Evolutionary conservation across 441 rosid species (phyloP), one percentile per base, ranked within the genome.

Genomic region (Caryocar brasiliense): DNA sequence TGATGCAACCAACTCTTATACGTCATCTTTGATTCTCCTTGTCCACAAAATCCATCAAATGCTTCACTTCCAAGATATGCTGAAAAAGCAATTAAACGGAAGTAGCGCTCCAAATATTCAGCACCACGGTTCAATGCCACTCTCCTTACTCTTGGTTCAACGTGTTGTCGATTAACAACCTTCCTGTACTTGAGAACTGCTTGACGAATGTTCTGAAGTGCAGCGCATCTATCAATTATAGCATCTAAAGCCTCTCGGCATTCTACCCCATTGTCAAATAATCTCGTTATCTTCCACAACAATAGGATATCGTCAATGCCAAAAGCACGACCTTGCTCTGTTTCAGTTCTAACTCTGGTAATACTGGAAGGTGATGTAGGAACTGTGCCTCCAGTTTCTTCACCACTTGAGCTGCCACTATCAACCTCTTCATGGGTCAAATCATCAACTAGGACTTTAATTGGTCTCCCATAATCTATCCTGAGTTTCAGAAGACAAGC

Each of bases 31-130:
- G 73, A 56, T 51, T 71, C 81, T 64, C 95, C 99, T 77, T 82
- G 85, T 30, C 75, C 82, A 59, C 95, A 88, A 56, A 78, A 82
- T 25, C 85, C 94, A 66, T 93, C 95, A 67, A 86, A 81, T 65
- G 95, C 89, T 74, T 81, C 82, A 67, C 97, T 89, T 67, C 99
- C 99, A 65, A 93, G 89, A 74, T 93, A 93, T 23, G 99, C 95
- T 29, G 99, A 88, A 72, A 93, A 93, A 29, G 97, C 93, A 76
- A 93, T 89, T 72, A 93, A 73, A 40, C 85, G 83, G 49, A 89
- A 89, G 67, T 93, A 93, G 48, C 96, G 63, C 67, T 93, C 97
- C 73, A 93, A 70, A 64, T 89, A 89, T 61, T 93, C 99, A 59
- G 99, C 99, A 24, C 97, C 97, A 27, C 96, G 96, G 56, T 69